Base-by-base conservation (phyloP, 805 yeast species). In the Cyberlindnera americana region DNA sequence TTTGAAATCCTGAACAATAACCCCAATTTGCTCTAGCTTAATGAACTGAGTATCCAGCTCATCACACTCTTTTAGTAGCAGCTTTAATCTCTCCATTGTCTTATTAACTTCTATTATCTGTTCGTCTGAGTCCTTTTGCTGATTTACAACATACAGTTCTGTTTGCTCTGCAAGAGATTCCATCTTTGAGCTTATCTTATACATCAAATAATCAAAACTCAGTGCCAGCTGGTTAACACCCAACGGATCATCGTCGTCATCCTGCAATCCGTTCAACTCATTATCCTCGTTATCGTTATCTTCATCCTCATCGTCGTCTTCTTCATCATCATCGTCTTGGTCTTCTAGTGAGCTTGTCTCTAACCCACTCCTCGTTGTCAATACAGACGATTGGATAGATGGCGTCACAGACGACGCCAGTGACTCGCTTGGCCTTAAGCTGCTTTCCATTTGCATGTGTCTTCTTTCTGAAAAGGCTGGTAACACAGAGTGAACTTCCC, bases 161-260 rank as follows among this genome's bases (percentile, higher is more conserved):
- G 75, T 62, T 61, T 71, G 52, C 44, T 73, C 70, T 7, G 77
- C 67, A 18, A 80, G 57, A 2, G 66, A 61, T 17, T 69, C 60
- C 6, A 83, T 69, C 38, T 72, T 69, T 44, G 78, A 84, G 33
- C 72, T 70, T 36, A 84, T 79, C 54, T 75, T 77, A 61, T 66
- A 80, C 55, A 83, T 56, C 28, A 84, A 58, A 49, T 81, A 80
- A 50, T 84, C 91, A 54, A 74, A 83, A 38, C 72, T 73, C 18
- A 81, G 64, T 1, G 84, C 75, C 30, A 84, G 61, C 40, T 73
- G 69, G 49, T 77, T 73, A 14, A 83, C 69, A 11, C 79, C 75
- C 19, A 83, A 61, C 1, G 88, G 87, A 58, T 83, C 90, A 18
- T 71, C 75, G 5, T 60, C 65, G 5, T 59, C 63, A 13, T 53